Evolutionary conservation across 306 rosid species (phyloP).

Genomic region (Oxytropis ochrocephala): DNA sequence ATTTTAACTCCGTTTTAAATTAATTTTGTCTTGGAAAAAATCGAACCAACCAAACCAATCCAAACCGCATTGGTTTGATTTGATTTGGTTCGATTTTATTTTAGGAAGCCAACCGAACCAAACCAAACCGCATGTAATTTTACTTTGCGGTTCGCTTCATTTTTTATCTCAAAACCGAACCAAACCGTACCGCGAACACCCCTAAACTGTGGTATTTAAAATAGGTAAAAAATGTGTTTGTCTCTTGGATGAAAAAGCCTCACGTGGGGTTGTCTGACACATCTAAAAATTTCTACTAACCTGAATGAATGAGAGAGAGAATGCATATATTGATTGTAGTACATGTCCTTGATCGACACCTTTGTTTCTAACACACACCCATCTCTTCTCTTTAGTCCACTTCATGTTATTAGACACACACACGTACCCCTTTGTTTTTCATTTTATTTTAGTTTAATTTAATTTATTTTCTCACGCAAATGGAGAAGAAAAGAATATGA

Average conservation of each 20-base stretch:
- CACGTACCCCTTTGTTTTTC: constrained; percentile 13
- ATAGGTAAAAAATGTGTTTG: background rate
- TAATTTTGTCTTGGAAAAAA: no score
- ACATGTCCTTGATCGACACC: constrained; percentile 29
- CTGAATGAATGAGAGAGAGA: constrained; percentile 31
- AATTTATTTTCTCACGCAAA: constrained; percentile 31
- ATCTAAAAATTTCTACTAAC: background rate
- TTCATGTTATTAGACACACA: constrained; percentile 24
- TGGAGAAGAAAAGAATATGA: background rate
- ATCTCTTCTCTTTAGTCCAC: constrained; percentile 20
- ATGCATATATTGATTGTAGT: constrained; percentile 4
- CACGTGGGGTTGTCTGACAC: constrained; percentile 55
- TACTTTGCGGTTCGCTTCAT: no score
- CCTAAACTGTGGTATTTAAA: background rate
- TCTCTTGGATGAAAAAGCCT: constrained; percentile 32
- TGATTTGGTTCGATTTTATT: no score
- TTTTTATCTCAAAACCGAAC: no score
- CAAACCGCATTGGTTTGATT: no score
- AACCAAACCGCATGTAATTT: no score
- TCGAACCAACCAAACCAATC: no score
- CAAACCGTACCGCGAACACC: no score
- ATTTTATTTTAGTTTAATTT: background rate
- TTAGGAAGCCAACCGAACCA: no score
- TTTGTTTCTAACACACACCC: constrained; percentile 25
- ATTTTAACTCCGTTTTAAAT: no score